A percentile compares a stretch with the other conserved stretches of the same genome.
These are phyloP conservation scores for Eimeria necatrix DNA, from an alignment of 169 alveolate genomes.

Conservation along the genomic window DNA sequence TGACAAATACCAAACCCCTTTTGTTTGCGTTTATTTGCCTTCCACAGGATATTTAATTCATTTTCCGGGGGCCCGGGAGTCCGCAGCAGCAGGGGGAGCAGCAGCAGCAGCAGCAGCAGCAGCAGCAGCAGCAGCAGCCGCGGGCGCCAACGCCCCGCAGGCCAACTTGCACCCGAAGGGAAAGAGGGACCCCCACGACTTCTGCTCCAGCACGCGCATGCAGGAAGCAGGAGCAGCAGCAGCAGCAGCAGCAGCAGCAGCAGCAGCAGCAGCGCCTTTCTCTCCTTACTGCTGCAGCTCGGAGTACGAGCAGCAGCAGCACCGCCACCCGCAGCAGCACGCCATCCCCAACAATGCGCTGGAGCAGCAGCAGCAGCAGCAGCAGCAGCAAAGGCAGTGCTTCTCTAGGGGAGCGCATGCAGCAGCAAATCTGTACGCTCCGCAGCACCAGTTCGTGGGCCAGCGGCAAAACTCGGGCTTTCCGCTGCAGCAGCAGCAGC, in stretches of 20 bases:
- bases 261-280: background rate
- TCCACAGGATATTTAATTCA: slow-evolving; percentile 58
- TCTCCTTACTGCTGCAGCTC: slow-evolving; percentile 13
- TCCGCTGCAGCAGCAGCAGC: slow-evolving; percentile 40
- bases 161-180: slow-evolving; percentile 3
- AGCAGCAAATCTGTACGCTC: background rate
- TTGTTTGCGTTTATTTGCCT: slow-evolving; percentile 71
- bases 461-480: slow-evolving; percentile 30
- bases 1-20: slow-evolving; percentile 63
- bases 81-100: slow-evolving; percentile 45
- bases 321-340: background rate
- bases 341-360: no score
- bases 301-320: slow-evolving; percentile 3
- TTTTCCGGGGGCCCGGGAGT: slow-evolving; percentile 41
- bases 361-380: slow-evolving; percentile 27
- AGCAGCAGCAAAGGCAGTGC: slow-evolving; percentile 34
- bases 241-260: slow-evolving; percentile 41
- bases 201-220: background rate
- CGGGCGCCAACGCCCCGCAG: background rate
- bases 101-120: slow-evolving; percentile 51
- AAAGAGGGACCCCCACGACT: slow-evolving; percentile 19
- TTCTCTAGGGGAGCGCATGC: background rate
- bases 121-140: background rate
- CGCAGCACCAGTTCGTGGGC: slow-evolving; percentile 13
- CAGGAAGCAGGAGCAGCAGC: slow-evolving; percentile 23